Conservation (phyloP, 108 stramenopile species). For the Discostella pseudostelligera region DNA sequence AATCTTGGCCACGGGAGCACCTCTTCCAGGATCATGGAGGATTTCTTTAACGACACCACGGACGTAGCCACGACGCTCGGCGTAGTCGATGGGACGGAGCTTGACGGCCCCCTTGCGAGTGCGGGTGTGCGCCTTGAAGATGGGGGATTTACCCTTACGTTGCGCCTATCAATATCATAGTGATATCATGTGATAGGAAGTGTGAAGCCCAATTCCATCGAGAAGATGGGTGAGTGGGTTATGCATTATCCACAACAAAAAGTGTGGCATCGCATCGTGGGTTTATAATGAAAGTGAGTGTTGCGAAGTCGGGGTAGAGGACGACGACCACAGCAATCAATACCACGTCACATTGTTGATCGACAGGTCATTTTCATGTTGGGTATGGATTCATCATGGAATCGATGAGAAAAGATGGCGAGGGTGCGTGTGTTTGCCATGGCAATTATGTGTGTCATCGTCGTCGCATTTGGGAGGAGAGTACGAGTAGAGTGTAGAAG, state of each 20-base stretch:
- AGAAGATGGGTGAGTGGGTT: background rate
- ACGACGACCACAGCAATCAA: background rate
- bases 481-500: conserved; percentile 9
- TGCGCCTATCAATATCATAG: conserved; percentile 59
- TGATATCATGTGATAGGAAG: conserved; percentile 1
- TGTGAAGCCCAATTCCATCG: background rate
- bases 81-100: conserved; percentile 95
- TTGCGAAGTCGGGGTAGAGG: background rate
- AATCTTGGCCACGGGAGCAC: conserved; percentile 97
- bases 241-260: conserved; percentile 49
- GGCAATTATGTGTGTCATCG: background rate
- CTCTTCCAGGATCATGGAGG: conserved; percentile 97
- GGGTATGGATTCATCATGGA: too few relatives aligned
- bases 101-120: conserved; percentile 98
- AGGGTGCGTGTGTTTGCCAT: too few relatives aligned
- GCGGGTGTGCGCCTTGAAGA: conserved; percentile 96
- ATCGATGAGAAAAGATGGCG: too few relatives aligned
- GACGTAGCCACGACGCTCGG: conserved; percentile 97
- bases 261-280: conserved; percentile 45
- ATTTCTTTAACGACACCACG: conserved; percentile 99
- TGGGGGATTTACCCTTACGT: conserved; percentile 96
- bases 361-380: too few relatives aligned
- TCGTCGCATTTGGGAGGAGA: background rate
- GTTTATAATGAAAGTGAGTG: conserved; percentile 5
- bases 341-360: conserved; percentile 20